Evolutionary conservation across 805 yeast genomes (phyloP).

Genomic region (Kluyveromyces starmeri): DNA sequence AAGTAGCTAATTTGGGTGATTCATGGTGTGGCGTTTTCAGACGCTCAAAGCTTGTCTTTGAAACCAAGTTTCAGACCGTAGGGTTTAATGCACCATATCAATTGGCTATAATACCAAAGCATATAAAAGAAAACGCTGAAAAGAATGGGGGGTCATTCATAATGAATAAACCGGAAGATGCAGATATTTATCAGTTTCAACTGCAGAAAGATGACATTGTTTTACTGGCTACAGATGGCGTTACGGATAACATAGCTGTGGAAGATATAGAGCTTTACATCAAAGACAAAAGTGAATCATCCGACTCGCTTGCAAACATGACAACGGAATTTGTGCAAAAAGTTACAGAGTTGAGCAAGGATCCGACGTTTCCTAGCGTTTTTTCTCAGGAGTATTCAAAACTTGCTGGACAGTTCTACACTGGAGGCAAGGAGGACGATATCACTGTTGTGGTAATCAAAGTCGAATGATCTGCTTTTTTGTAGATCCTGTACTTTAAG

Average conservation of each 20-base stretch:
- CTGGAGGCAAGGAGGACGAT: slow-evolving; percentile 95
- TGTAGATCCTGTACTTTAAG: not conserved
- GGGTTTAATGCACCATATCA: slow-evolving; percentile 91
- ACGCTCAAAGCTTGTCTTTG: slow-evolving; percentile 46
- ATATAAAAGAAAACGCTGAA: slow-evolving; percentile 44
- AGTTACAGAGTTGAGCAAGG: slow-evolving; percentile 62
- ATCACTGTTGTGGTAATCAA: slow-evolving; percentile 73
- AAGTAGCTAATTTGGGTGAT: slow-evolving; percentile 82
- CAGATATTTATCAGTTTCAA: slow-evolving; percentile 59
- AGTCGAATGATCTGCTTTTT: slow-evolving; percentile 32
- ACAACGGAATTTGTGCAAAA: slow-evolving; percentile 51
- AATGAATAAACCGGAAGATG: slow-evolving; percentile 58
- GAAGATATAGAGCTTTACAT: slow-evolving; percentile 65
- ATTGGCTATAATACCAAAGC: slow-evolving; percentile 71
- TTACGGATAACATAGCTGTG: slow-evolving; percentile 72
- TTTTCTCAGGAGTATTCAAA: slow-evolving; percentile 71
- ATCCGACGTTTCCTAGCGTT: slow-evolving; percentile 69
- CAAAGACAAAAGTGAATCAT: slow-evolving; percentile 35
- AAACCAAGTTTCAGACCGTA: slow-evolving; percentile 73
- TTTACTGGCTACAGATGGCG: slow-evolving; percentile 88
- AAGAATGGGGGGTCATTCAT: slow-evolving; percentile 53
- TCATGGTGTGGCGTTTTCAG: slow-evolving; percentile 90
- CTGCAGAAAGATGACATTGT: slow-evolving; percentile 66
- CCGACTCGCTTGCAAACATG: slow-evolving; percentile 34
- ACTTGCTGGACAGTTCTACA: slow-evolving; percentile 56